Percentiles rank a stretch among this genome's conserved stretches.
phyloP scores from a whole-genome alignment of 2,329 filamentous ascomycete species.

The Monilinia vaccinii-corymbosi region DNA sequence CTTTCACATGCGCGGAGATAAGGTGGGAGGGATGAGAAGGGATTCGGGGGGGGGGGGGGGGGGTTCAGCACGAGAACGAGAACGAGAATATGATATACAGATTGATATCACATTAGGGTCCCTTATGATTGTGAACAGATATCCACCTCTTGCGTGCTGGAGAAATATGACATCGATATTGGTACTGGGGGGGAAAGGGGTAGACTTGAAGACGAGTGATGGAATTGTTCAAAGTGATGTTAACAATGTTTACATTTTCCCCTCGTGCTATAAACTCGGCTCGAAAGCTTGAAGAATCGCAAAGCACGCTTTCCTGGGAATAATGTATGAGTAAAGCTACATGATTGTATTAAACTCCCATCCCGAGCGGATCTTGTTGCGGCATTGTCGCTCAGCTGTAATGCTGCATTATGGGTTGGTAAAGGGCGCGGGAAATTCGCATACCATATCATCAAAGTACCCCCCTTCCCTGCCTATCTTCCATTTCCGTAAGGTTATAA shows the following conservation, averaged over 20 bases:
- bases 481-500: constrained; percentile 33
- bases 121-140: too few species aligned
- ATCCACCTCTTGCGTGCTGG: too few species aligned
- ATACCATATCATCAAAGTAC: neutral
- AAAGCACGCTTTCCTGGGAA: neutral
- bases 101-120: too few species aligned
- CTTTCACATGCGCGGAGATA: too few species aligned
- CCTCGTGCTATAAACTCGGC: neutral
- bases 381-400: neutral
- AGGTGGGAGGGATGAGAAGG: too few species aligned
- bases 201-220: neutral
- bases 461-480: neutral
- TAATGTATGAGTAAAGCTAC: too few species aligned
- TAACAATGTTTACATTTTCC: neutral
- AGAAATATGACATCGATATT: too few species aligned
- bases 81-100: too few species aligned
- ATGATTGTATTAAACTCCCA: neutral
- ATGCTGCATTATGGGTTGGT: neutral
- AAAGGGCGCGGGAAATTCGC: too few species aligned
- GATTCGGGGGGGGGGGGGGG: too few species aligned
- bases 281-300: neutral
- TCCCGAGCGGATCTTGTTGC: neutral
- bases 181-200: too few species aligned
- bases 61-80: too few species aligned
- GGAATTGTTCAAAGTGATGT: neutral